Base-by-base conservation (phyloP, 2,329 filamentous ascomycete genomes). In the Phialophora chinensis region DNA sequence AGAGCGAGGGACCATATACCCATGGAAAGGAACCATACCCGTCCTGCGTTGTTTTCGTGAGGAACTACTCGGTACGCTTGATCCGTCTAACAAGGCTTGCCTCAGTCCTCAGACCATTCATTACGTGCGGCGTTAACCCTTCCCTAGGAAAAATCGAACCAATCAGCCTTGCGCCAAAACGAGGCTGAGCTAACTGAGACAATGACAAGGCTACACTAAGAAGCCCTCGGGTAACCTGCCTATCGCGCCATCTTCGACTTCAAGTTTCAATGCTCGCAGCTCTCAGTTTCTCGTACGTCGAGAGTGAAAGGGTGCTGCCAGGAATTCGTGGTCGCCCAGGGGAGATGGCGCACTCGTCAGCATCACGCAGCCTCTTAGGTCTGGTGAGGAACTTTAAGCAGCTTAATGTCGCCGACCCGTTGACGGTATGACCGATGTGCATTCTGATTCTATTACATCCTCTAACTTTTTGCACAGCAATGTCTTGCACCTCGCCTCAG, bases 401-500 rank as follows among this genome's bases (percentile, higher is more conserved):
- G 44, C 65, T 73, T 69, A 66, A 66, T 66, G 72, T 74, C 1
- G 79, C 73, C 66, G 80, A 80, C 69, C 77, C 76, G 53, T 71
- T 79, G 66, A 77, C 75, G 65, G 79, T 81, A 74, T 61, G 76
- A 54, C 38, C 12, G 12, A 57, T 56, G 4, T 25, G 29, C 35
- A 4, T 31, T 55, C 38, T 23, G 10, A 56, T 6, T 11, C 52
- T 29, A 8, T n/a, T 44, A n/a, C 38, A 2, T 29, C n/a, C 35
- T 38, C 20, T 17, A 59, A 60, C 71, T 47, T 68, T 67, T 76
- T 75, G 72, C 71, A 69, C 47, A 85, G 78, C 82, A 84, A 78
- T 77, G 81, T 74, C 75, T 77, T 58, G 76, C 77, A 69, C 76
- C 77, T 56, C 71, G 75, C 53, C 72, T 80, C 25, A 49, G 75